Conservation (phyloP, 208 protist genomes). For the Zelonia costaricensis region DNA sequence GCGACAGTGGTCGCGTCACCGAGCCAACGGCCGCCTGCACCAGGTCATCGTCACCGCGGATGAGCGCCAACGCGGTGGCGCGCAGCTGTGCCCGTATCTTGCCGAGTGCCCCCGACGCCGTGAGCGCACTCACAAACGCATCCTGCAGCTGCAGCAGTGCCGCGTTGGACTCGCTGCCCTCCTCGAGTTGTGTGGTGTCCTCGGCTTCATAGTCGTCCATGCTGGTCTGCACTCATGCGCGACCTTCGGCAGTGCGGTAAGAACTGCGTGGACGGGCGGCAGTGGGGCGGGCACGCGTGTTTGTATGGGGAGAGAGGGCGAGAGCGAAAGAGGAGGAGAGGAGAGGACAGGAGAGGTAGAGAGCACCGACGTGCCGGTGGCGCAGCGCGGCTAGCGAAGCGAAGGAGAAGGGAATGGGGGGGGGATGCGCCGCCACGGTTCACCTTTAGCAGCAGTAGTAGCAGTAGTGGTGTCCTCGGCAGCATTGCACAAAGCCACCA, state of each 20-base stretch:
- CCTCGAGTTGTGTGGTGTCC: conserved; percentile 23
- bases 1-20: conserved; percentile 12
- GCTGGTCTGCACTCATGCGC: neutral
- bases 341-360: neutral
- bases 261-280: too few relatives aligned
- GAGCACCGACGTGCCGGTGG: too few relatives aligned
- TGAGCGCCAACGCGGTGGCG: conserved; percentile 56
- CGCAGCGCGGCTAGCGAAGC: too few relatives aligned
- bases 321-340: neutral
- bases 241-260: too few relatives aligned
- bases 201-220: conserved; percentile 26
- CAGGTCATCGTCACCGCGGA: conserved; percentile 64
- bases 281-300: neutral
- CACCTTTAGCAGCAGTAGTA: too few relatives aligned
- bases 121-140: conserved; percentile 68
- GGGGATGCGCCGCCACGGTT: too few relatives aligned
- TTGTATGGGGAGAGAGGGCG: neutral
- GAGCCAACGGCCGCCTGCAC: conserved; percentile 41
- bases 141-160: conserved; percentile 76
- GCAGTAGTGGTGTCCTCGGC: too few relatives aligned
- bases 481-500: too few relatives aligned
- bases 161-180: conserved; percentile 68
- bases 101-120: conserved; percentile 55
- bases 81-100: conserved; percentile 79
- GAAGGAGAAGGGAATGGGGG: too few relatives aligned